Evolutionary conservation across 2,329 filamentous ascomycete genomes (phyloP), one percentile per base, ranked within the genome.

Genomic region (Parascedosporium putredinis): DNA sequence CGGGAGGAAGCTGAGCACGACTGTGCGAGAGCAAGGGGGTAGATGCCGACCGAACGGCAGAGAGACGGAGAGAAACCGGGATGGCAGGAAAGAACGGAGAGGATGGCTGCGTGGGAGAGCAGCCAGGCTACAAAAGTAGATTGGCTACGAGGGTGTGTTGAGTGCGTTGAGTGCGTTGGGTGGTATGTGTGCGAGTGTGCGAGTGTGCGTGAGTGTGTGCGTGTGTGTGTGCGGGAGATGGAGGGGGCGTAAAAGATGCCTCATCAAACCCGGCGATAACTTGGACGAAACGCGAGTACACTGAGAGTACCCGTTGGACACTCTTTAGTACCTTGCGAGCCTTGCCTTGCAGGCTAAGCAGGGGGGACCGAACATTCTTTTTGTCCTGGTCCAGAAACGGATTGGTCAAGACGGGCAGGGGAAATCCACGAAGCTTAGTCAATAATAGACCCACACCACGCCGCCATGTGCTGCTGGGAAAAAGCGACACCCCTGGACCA

Each of bases 1-100:
- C 22, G 22, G 33, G 33, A 48, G 22, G 22, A 24, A 25, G 24
- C 33, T 42, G 38, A 16, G 38, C 38, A 20, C 38, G 20, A 16
- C 38, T 42, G 38, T 20, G 18, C 18, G 38, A 42, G 38, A 42
- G 38, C 38, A 20, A 42, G 10, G 36, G 18, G 36, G 18, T 25
- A 45, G 36, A n/a, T 22, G 36, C 33, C 34, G 24, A 31, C 36
- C 24, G 36, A 49, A 43, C 47, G 47, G 34, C 47, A 43, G 25
- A 38, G 27, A 31, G 47, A 43, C 47, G 47, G 47, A 49, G 22
- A 14, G 47, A 49, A 43, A 33, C 47, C 47, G 47, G 47, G 34
- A 42, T 42, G 38, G 38, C 38, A 20, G 33, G 20, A 42, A 20
- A 42, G 27, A 27, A 22, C 14, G 33, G 36, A 43, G 6, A 31